phyloP scores from a whole-genome alignment of 768 basidiomycete species.

The Filobasidium floriforme region DNA sequence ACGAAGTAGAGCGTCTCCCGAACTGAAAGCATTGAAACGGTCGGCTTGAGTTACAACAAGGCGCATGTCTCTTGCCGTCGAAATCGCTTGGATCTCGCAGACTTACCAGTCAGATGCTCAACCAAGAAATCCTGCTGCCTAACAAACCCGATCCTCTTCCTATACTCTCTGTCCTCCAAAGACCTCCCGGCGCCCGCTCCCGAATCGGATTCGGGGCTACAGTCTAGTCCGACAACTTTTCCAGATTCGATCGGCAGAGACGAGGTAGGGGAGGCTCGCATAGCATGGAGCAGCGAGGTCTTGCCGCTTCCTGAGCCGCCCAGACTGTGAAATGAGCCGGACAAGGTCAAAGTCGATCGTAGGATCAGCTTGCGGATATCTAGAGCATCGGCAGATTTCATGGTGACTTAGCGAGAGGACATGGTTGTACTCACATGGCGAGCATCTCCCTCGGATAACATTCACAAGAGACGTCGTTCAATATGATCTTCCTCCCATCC shows the following conservation, averaged over 20 bases:
- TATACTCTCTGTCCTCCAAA: constrained; percentile 29
- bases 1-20: constrained; percentile 47
- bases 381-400: background rate
- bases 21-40: constrained; percentile 30
- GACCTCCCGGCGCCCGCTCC: constrained; percentile 17
- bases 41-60: background rate
- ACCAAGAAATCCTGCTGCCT: constrained; percentile 48
- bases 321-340: constrained; percentile 26
- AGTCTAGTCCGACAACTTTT: constrained; percentile 24
- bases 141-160: constrained; percentile 47
- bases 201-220: constrained; percentile 21
- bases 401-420: too few species aligned
- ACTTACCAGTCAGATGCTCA: constrained; percentile 46
- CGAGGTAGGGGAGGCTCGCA: constrained; percentile 36
- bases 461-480: constrained; percentile 37
- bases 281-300: constrained; percentile 45
- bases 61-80: background rate
- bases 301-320: constrained; percentile 44
- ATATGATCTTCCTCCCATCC: constrained; percentile 35
- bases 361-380: background rate
- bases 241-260: constrained; percentile 42
- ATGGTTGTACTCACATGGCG: constrained; percentile 47
- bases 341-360: background rate
- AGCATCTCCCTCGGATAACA: constrained; percentile 46
- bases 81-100: background rate